A percentile compares a stretch with the other conserved stretches of the same genome.
Evolutionary conservation across 192 early-diverging fungal species (phyloP).

Genomic region (Coemansia asiatica): DNA sequence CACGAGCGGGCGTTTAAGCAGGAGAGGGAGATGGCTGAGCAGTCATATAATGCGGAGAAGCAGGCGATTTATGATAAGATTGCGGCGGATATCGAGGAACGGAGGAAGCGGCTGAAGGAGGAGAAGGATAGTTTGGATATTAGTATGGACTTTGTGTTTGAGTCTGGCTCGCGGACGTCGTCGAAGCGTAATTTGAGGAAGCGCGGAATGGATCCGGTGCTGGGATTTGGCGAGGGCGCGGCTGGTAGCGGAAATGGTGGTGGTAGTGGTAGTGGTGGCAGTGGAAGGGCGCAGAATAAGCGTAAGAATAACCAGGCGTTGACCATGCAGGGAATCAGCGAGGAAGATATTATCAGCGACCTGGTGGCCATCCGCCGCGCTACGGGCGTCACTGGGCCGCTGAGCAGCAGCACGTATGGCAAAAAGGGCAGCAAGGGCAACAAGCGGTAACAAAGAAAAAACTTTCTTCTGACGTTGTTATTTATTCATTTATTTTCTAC

Average conservation of each 20-base stretch:
- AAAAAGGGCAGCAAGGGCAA: constrained; percentile 44
- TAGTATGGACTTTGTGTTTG: constrained; percentile 57
- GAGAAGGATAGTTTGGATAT: constrained; percentile 85
- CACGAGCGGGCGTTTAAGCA: constrained; percentile 33
- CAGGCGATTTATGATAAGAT: constrained; percentile 74
- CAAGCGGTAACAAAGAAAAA: constrained; percentile 25
- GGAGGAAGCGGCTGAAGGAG: constrained; percentile 72
- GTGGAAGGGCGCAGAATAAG: constrained; percentile 27
- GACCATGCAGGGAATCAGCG: constrained; percentile 33
- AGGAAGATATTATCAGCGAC: constrained; percentile 48
- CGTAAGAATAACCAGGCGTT: constrained; percentile 47
- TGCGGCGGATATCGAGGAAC: constrained; percentile 73
- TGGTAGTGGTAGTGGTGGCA: not conserved
- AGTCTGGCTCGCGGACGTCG: constrained; percentile 38
- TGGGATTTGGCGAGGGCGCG: constrained; percentile 23
- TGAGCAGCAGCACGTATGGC: constrained; percentile 21
- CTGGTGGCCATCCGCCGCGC: constrained; percentile 37
- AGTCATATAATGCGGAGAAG: constrained; percentile 69
- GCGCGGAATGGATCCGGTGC: constrained; percentile 52
- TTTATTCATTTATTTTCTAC: not conserved
- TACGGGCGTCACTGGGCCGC: constrained; percentile 51
- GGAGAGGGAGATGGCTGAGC: constrained; percentile 56
- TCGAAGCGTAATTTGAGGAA: constrained; percentile 63
- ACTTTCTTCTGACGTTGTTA: not conserved
- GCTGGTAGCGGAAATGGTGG: not conserved